Evolutionary conservation across 1,284 basidiomycete genomes (phyloP), one percentile per base, ranked within the genome.

Genomic region (Lentinula novae-zelandiae): DNA sequence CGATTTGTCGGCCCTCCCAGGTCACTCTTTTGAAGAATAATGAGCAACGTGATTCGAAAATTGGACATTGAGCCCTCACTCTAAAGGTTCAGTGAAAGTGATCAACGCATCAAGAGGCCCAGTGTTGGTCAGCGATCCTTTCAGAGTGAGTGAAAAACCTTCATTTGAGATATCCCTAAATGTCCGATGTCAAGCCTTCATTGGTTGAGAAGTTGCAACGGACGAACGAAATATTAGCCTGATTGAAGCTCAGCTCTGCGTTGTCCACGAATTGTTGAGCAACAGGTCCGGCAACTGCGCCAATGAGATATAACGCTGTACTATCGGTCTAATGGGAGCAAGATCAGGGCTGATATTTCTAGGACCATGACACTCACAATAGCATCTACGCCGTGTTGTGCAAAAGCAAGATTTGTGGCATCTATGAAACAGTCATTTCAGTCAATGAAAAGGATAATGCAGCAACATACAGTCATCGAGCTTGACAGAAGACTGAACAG

Each of bases 1-100:
- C 90, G 62, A 92, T 92, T 64, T 84, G 68, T n/a, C 80, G 73
- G 3, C 85, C 88, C 66, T 89, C 72, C 86, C 86, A 92, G 8
- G 73, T 80, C 27, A 92, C 83, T 12, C 81, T 85, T 20, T 27
- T 38, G 36, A 6, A 38, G 36, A 56, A 13, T 44, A 66, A 53
- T 53, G 60, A 27, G 22, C 15, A 10, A 1, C 3, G 5, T 12
- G n/a, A 7, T 10, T 27, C 13, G 5, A 52, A 33, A 38, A 8
- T 20, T 27, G 38, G 4, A 31, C 4, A 13, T 20, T 17, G 9
- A 10, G 27, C 22, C 58, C 63, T 53, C 66, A 72, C 67, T 68
- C 79, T 48, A 87, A 73, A 6, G 86, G 85, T 50, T 87, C 82
- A 8, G 76, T 73, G 66, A 89, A 89, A 8, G 80, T 78, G 58